Evolutionary conservation across 345 rosid genomes (phyloP).

Genomic region (Erucastrum elatum): DNA sequence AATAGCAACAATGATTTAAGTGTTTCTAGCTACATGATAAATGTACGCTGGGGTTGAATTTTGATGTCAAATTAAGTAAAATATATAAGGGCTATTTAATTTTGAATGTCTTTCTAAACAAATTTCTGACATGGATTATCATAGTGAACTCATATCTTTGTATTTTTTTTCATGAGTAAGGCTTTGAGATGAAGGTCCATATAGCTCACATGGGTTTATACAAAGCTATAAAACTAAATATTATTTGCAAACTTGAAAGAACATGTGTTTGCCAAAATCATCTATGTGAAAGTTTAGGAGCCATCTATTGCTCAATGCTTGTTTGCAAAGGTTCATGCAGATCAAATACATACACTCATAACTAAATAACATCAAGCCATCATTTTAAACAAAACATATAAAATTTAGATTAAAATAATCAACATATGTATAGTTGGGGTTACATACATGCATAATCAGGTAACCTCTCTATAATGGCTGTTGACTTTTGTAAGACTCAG

Average conservation of each 20-base stretch:
- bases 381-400: too few relatives aligned
- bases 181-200: not conserved
- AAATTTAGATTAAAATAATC: too few relatives aligned
- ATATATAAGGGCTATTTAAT: too few relatives aligned
- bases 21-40: not conserved
- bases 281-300: not conserved
- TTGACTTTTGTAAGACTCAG: slow-evolving; percentile 63
- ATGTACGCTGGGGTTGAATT: not conserved
- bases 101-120: too few relatives aligned
- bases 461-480: slow-evolving; percentile 43
- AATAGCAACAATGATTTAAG: not conserved
- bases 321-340: not conserved
- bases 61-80: not conserved
- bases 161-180: not conserved
- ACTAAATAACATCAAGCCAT: too few relatives aligned
- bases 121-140: too few relatives aligned
- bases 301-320: not conserved
- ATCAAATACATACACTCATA: too few relatives aligned
- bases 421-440: too few relatives aligned
- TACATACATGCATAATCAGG: too few relatives aligned
- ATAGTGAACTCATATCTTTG: too few relatives aligned
- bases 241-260: not conserved
- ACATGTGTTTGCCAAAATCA: not conserved
- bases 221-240: not conserved
- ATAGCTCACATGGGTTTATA: not conserved